Conservation (phyloP, 2,329 filamentous ascomycete genomes). For the Metarhizium sp. region DNA sequence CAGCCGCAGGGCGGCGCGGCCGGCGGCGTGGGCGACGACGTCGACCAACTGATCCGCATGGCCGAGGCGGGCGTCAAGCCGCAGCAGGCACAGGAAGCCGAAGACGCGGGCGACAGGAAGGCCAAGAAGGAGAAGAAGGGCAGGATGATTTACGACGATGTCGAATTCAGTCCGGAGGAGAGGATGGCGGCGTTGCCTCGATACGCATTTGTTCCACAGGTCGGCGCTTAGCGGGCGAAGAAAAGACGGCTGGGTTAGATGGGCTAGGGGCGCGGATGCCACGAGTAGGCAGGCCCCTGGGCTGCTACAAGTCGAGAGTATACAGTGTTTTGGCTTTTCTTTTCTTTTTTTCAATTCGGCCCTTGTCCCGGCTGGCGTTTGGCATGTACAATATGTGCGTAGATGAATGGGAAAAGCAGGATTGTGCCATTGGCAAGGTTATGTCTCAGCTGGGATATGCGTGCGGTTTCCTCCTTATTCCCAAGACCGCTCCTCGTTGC, state of each 20-base stretch:
- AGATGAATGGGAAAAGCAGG: neutral
- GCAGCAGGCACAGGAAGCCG: conserved; percentile 27
- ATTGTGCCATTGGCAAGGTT: neutral
- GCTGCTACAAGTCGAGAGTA: neutral
- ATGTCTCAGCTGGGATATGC: too few species aligned
- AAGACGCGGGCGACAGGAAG: conserved; percentile 48
- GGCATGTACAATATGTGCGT: neutral
- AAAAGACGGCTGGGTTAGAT: neutral
- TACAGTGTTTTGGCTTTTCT: neutral
- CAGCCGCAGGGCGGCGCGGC: conserved; percentile 8
- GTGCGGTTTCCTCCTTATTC: too few species aligned
- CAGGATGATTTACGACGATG: conserved; percentile 73
- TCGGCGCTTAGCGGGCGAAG: conserved; percentile 7
- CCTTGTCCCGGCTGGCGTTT: neutral
- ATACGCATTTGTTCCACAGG: conserved; percentile 50
- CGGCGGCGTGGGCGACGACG: conserved; percentile 42
- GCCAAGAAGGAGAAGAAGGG: conserved; percentile 56
- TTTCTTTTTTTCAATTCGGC: neutral
- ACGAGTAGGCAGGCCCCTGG: too few species aligned
- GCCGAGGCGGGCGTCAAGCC: conserved; percentile 52
- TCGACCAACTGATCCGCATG: conserved; percentile 56
- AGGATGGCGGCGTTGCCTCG: conserved; percentile 71
- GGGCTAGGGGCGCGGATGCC: neutral
- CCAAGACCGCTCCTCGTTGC: too few species aligned
- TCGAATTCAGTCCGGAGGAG: conserved; percentile 76